phyloP scores from a whole-genome alignment of 768 basidiomycete genomes.

The Boletus barrowsii region DNA sequence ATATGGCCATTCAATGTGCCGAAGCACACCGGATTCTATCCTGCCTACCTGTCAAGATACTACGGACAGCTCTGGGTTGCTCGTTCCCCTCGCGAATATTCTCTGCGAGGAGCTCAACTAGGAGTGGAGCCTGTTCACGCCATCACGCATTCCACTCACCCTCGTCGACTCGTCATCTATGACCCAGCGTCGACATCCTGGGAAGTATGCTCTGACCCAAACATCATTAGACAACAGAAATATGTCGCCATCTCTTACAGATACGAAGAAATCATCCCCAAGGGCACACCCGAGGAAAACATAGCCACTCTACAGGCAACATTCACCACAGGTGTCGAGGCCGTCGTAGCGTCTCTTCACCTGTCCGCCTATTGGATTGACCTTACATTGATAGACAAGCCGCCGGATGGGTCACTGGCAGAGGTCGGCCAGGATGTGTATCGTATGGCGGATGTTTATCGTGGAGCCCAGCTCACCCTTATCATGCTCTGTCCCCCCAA shows the following conservation, averaged over 20 bases:
- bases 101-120: conserved; percentile 7
- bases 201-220: neutral
- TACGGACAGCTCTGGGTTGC: conserved; percentile 24
- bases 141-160: conserved; percentile 13
- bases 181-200: conserved; percentile 1
- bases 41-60: conserved; percentile 17
- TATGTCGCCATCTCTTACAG: conserved; percentile 22
- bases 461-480: conserved; percentile 21
- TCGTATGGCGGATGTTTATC: conserved; percentile 25
- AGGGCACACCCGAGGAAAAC: neutral
- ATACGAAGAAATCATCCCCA: conserved; percentile 7
- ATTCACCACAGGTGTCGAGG: conserved; percentile 8
- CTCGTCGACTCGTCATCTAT: conserved; percentile 17
- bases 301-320: neutral
- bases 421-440: conserved; percentile 20
- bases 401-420: neutral
- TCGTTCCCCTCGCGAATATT: conserved; percentile 20
- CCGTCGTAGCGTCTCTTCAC: conserved; percentile 1
- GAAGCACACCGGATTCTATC: conserved; percentile 5
- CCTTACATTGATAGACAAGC: neutral
- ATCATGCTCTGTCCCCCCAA: conserved; percentile 13
- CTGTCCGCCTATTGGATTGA: conserved; percentile 24
- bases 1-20: conserved; percentile 15
- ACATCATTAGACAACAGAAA: conserved; percentile 5
- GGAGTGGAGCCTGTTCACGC: conserved; percentile 3